These are phyloP conservation scores for Pelargonium cotyledonis DNA, from an alignment of 441 rosid genomes.

Conservation along the genomic window DNA sequence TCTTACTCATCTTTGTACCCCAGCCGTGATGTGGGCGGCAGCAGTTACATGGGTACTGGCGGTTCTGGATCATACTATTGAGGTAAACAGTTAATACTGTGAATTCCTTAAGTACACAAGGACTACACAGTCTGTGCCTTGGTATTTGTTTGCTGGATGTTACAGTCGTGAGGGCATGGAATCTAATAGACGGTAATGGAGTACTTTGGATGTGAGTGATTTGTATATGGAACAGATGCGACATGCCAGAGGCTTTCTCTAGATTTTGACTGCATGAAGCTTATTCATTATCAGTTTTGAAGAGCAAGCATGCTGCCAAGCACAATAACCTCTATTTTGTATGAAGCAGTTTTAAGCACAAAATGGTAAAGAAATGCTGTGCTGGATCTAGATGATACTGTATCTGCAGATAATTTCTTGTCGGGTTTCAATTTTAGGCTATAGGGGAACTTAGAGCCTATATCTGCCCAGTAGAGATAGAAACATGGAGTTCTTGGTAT, in stretches of 20 bases:
- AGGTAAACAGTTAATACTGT: conserved; percentile 29
- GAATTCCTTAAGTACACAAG: conserved; percentile 20
- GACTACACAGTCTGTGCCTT: conserved; percentile 19
- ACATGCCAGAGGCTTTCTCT: conserved; percentile 44
- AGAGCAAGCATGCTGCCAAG: conserved; percentile 29
- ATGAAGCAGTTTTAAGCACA: conserved; percentile 21
- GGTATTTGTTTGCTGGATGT: conserved; percentile 25
- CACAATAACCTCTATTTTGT: conserved; percentile 32
- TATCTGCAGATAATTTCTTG: conserved; percentile 25
- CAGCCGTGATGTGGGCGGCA: conserved; percentile 73
- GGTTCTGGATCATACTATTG: conserved; percentile 77
- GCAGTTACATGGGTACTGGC: conserved; percentile 67
- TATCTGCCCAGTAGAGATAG: conserved; percentile 20
- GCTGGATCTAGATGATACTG: conserved; percentile 24
- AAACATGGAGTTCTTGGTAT: conserved; percentile 30
- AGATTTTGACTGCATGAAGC: conserved; percentile 47
- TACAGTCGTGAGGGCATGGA: conserved; percentile 32
- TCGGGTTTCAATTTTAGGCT: conserved; percentile 30
- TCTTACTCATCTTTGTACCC: conserved; percentile 81
- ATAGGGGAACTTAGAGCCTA: conserved; percentile 31
- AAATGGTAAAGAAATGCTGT: conserved; percentile 19
- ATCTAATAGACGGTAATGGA: conserved; percentile 29
- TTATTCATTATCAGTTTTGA: conserved; percentile 28
- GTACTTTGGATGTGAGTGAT: conserved; percentile 42
- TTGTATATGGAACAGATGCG: conserved; percentile 67